Base-by-base conservation (phyloP, 169 alveolate genomes). In the Eimeria necatrix region DNA sequence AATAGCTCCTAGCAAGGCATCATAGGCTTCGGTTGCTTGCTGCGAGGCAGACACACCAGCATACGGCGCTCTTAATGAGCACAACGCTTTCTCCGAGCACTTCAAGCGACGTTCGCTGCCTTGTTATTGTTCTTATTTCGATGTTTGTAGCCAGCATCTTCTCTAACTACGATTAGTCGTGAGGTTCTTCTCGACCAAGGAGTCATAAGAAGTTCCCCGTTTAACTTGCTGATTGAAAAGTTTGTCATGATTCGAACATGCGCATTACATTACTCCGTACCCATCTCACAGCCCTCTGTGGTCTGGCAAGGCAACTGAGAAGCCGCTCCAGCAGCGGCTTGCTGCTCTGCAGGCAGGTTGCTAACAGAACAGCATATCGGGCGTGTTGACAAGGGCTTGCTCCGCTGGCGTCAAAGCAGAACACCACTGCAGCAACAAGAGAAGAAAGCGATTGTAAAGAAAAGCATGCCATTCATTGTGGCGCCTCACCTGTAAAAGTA, bases 281-380 rank as follows among this genome's bases (percentile, higher is more conserved):
- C 92, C 76, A 85, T 60, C 92, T 49, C 46, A 85, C 81, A 26
- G 92, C 92, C 20, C 92, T 51, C 24, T 85, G 92, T 51, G 92
- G 92, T 85, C 92, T 85, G 18, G 61, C 49, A 10, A 85, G 92
- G 92, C 92, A 85, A 51, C 92, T 26, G 6, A 53, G n/a, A 4
- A 85, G 92, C 49, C 60, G 76, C 24, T 85, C 81, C 80, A 85
- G 76, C 52, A 85, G 80, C 80, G 48, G n/a, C 60, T 56, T 59
- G 80, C 81, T 56, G 81, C 92, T 85, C 92, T 85, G 92, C 56
- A 46, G 60, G 18, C 20, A 46, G 26, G 16, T 26, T 22, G 56
- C 24, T 22, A 85, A 22, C 46, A 60, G 41, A 22, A n/a, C 16
- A n/a, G 52, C 22, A 53, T 18, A 53, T 41, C 48, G 68, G 56